phyloP scores from a whole-genome alignment of 257 asterid genomes.

The Jacaranda copaia region DNA sequence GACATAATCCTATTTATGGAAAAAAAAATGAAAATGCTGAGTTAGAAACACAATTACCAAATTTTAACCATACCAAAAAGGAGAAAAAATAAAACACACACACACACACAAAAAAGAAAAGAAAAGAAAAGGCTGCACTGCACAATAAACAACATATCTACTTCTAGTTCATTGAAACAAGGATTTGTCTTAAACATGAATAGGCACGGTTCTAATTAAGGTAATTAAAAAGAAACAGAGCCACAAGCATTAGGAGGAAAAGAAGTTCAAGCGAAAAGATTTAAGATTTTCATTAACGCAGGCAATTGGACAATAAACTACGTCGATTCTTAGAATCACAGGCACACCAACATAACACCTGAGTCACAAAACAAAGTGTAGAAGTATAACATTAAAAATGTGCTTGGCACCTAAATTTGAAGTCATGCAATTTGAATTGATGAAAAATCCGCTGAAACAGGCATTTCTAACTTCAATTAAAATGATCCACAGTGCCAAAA shows the following conservation, averaged over 20 bases:
- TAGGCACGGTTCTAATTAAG: neutral
- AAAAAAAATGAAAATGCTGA: neutral
- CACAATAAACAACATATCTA: conserved; percentile 10
- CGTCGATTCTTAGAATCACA: neutral
- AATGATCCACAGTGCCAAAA: conserved; percentile 12
- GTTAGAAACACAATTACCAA: conserved; percentile 5
- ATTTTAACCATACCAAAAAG: neutral
- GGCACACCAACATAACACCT: neutral
- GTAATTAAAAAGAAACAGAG: neutral
- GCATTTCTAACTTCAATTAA: conserved; percentile 6
- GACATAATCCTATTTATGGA: conserved; percentile 71
- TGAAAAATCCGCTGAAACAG: neutral
- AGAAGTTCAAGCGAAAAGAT: neutral
- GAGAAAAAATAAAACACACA: no score
- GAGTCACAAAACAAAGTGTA: neutral
- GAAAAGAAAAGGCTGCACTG: neutral
- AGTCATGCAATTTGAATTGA: neutral
- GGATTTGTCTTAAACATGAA: neutral
- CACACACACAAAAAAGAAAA: no score
- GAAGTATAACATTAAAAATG: conserved; percentile 5
- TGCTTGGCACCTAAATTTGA: conserved; percentile 6
- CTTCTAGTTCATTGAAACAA: neutral
- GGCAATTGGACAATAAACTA: neutral
- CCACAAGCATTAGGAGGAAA: neutral
- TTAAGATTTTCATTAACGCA: neutral